phyloP scores from a whole-genome alignment of 106 monocot genomes.

The Dendrobium huoshanense region DNA sequence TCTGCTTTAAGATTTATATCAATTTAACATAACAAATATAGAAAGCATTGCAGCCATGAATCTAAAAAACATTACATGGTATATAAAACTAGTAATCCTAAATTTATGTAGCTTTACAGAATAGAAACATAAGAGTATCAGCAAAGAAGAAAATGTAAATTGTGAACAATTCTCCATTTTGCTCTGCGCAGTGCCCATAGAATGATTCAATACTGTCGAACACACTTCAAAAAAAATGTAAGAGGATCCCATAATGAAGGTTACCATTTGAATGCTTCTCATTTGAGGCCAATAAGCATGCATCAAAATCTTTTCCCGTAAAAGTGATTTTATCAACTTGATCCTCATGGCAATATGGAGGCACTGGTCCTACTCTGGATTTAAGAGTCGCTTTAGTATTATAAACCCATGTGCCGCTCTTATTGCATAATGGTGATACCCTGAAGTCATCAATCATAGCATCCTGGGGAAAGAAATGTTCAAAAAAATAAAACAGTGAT shows the following conservation, averaged over 20 bases:
- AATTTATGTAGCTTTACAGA: not conserved
- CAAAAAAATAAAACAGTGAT: not conserved
- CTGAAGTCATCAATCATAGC: constrained; percentile 4
- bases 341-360: not conserved
- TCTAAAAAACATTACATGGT: too few relatives aligned
- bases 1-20: too few relatives aligned
- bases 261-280: constrained; percentile 3
- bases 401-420: not conserved
- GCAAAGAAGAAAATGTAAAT: not conserved
- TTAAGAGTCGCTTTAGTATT: not conserved
- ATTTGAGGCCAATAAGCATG: not conserved
- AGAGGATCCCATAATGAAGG: not conserved
- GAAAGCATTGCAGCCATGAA: too few relatives aligned
- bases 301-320: not conserved
- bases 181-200: too few relatives aligned
- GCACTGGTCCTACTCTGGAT: not conserved
- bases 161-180: not conserved
- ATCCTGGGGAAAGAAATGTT: not conserved
- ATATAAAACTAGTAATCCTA: too few relatives aligned
- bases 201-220: not conserved
- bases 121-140: not conserved
- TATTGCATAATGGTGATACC: constrained; percentile 1
- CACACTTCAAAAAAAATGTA: not conserved
- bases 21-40: too few relatives aligned
- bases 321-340: not conserved